Conservation (phyloP, 2,329 filamentous ascomycete species). For the Epichloe sp. region DNA sequence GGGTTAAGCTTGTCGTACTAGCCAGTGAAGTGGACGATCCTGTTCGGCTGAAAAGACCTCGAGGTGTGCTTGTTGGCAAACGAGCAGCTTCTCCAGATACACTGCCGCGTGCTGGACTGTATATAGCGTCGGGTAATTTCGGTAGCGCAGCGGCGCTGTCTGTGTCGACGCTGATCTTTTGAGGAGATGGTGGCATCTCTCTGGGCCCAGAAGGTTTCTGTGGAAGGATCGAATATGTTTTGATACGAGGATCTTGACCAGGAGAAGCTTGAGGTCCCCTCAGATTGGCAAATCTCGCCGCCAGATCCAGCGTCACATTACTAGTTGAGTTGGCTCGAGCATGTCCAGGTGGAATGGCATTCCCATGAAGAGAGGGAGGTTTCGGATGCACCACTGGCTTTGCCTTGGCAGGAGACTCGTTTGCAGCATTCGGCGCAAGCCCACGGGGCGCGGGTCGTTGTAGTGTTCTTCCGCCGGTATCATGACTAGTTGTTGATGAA, state of each 20-base stretch:
- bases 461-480: background rate
- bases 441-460: conserved; percentile 2
- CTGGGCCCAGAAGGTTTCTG: conserved; percentile 33
- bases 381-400: conserved; percentile 50
- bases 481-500: background rate
- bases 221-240: conserved; percentile 32
- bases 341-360: conserved; percentile 27
- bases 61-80: conserved; percentile 50
- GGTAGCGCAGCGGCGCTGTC: conserved; percentile 46
- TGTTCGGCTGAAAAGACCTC: conserved; percentile 48
- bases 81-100: conserved; percentile 51
- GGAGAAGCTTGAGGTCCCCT: conserved; percentile 28
- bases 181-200: conserved; percentile 32
- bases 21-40: conserved; percentile 34
- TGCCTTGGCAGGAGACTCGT: conserved; percentile 16
- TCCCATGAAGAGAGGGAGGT: conserved; percentile 52
- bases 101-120: conserved; percentile 63
- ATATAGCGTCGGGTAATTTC: conserved; percentile 61
- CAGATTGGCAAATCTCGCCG: conserved; percentile 44
- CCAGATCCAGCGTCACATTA: conserved; percentile 33
- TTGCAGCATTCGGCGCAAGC: conserved; percentile 6
- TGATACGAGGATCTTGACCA: conserved; percentile 39
- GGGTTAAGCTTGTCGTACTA: conserved; percentile 15
- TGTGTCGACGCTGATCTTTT: conserved; percentile 32
- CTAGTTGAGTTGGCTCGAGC: conserved; percentile 15